Evolutionary conservation across 768 basidiomycete species (phyloP), one percentile per base, ranked within the genome.

Genomic region (Boletus eberwhitei): DNA sequence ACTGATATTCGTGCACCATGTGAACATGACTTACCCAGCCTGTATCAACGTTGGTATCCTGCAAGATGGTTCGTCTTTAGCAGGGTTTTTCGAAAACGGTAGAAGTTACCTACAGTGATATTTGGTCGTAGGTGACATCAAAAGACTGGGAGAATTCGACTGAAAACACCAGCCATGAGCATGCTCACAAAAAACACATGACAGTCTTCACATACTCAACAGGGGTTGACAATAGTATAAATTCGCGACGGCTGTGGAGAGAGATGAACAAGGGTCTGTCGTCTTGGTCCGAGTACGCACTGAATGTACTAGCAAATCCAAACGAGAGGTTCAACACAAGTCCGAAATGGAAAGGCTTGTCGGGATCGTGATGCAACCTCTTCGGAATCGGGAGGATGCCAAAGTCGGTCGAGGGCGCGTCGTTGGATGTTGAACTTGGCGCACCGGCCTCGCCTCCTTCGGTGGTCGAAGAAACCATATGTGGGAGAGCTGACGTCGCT

Each of bases 171-270:
- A 17, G 16, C 22, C 34, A 38, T 40, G 34, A 59, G 42, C 26
- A 48, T 17, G 17, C 31, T 12, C 11, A 41, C 11, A 43, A 12
- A 43, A 37, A 22, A 14, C 12, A 4, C 12, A 13, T 9, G 11
- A 26, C 8, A 19, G 2, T 0, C 16, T 58, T 34, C 57, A 73
- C 78, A 58, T 66, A 83, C 90, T 88, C 14, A 92, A 71, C 60
- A 93, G 66, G 0, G 90, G 90, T 72, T 90, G 88, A 57, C 85
- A 88, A 60, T 92, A 93, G 64, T 92, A 93, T 44, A 93, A 66
- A 63, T 93, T 93, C n/a, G 83, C 79, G 14, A 84, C 84, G 40
- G 73, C 86, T 87, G 24, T 26, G 17, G 8, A 3, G 32, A 38
- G 29, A 32, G 13, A 14, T 65, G n/a, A 58, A 21, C 17, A 32